phyloP scores from a whole-genome alignment of 768 basidiomycete genomes.

The Hericium erinaceus region DNA sequence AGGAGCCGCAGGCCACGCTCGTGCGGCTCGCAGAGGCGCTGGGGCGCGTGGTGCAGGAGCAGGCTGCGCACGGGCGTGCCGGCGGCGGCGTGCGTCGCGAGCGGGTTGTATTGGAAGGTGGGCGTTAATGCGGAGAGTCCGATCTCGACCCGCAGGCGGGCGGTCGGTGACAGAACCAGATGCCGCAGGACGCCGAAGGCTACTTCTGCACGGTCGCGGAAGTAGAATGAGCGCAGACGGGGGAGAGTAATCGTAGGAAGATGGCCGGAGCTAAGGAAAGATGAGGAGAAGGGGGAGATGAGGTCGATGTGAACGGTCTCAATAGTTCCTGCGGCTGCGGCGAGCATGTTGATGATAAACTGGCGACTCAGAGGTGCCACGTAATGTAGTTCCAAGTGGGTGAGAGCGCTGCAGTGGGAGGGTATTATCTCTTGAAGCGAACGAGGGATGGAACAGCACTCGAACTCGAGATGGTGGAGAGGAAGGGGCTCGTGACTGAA shows the following conservation, averaged over 20 bases:
- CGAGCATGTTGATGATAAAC: constrained; percentile 4
- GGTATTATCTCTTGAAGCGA: constrained; percentile 2
- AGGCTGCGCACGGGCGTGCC: neutral
- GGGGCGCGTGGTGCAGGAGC: neutral
- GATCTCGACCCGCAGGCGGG: neutral
- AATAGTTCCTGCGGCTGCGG: constrained; percentile 5
- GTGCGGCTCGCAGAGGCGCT: neutral
- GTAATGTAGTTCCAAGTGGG: constrained; percentile 9
- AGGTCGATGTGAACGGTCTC: constrained; percentile 8
- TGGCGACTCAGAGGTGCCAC: constrained; percentile 7
- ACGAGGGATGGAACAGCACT: constrained; percentile 5
- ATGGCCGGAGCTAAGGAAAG: neutral
- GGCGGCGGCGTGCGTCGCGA: neutral
- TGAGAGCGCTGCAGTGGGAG: constrained; percentile 8
- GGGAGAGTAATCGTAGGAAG: neutral
- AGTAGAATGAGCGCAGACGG: neutral
- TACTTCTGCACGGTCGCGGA: neutral
- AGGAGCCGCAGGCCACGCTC: neutral
- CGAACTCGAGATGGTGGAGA: constrained; percentile 9
- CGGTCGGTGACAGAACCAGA: neutral
- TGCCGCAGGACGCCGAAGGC: neutral
- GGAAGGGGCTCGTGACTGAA: constrained; percentile 6
- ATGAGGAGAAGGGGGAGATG: constrained; percentile 6
- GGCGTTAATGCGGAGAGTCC: neutral
- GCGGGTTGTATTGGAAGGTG: neutral